A percentile compares a stretch with the other conserved stretches of the same genome.
These are phyloP conservation scores for Trifolium repens DNA, from an alignment of 306 rosid species.

Conservation along the genomic window DNA sequence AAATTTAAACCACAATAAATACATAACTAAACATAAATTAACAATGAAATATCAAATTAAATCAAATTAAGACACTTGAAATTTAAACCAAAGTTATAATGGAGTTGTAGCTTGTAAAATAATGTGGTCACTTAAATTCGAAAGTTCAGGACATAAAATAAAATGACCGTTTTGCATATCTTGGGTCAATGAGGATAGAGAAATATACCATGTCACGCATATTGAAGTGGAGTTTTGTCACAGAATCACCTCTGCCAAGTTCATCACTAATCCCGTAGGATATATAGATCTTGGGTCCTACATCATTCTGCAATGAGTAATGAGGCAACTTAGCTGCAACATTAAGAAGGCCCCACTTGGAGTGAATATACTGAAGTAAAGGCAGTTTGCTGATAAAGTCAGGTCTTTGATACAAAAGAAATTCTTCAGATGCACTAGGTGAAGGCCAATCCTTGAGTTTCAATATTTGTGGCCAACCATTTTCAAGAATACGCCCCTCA, in stretches of 20 bases:
- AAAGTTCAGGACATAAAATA: conserved; percentile 27
- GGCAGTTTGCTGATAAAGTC: conserved; percentile 95
- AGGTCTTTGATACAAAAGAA: conserved; percentile 92
- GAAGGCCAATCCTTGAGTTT: conserved; percentile 97
- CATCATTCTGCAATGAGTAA: conserved; percentile 96
- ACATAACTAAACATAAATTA: conserved; percentile 15
- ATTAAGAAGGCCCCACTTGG: conserved; percentile 98
- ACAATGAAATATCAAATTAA: conserved; percentile 37
- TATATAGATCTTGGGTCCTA: conserved; percentile 90
- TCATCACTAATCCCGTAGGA: conserved; percentile 81
- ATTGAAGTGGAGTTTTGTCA: conserved; percentile 90
- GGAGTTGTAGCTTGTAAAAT: conserved; percentile 21
- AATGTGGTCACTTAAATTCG: conserved; percentile 3
- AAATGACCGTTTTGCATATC: conserved; percentile 25
- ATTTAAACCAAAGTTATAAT: conserved; percentile 27
- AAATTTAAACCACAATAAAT: conserved; percentile 24
- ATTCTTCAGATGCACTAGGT: conserved; percentile 93
- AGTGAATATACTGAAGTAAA: conserved; percentile 93
- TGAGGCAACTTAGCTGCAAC: conserved; percentile 99
- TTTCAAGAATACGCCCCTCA: conserved; percentile 64
- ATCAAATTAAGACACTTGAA: conserved; percentile 29
- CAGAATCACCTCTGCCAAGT: conserved; percentile 70
- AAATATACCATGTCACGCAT: conserved; percentile 92
- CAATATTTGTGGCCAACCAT: conserved; percentile 82
- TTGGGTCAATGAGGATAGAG: conserved; percentile 33